These are phyloP conservation scores for Polygonum maritimum DNA, from an alignment of 148 eudicot genomes.

Conservation along the genomic window DNA sequence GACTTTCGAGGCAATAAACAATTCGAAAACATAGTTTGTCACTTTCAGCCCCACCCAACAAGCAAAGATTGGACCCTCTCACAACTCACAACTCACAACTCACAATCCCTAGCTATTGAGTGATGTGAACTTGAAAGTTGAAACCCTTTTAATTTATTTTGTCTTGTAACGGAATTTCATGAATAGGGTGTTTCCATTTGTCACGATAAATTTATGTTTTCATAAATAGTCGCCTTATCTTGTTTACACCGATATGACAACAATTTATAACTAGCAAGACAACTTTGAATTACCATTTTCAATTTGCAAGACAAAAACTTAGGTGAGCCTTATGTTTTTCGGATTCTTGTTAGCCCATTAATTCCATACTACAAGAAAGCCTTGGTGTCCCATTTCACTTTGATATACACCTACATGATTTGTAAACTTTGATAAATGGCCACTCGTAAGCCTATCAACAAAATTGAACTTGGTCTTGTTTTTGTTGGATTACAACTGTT, in stretches of 20 bases:
- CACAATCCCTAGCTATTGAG: background rate
- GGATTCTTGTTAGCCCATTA: background rate
- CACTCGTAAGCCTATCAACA: background rate
- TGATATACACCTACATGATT: background rate
- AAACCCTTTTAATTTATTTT: background rate
- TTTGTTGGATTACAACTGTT: background rate
- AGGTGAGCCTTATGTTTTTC: background rate
- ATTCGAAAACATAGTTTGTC: conserved; percentile 3
- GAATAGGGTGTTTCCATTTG: background rate
- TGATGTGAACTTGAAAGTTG: background rate
- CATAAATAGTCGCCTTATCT: background rate
- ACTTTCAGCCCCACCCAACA: background rate
- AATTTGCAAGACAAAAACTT: background rate
- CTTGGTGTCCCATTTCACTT: background rate
- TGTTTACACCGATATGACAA: conserved; percentile 2
- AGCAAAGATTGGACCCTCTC: conserved; percentile 1
- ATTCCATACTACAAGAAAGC: background rate
- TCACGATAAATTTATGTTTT: background rate
- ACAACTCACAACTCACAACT: conserved; percentile 8
- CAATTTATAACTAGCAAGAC: background rate
- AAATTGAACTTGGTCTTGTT: background rate
- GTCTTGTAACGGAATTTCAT: background rate
- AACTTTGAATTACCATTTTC: background rate
- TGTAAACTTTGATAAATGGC: background rate
- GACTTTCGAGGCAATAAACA: background rate